Evolutionary conservation across 139 green algal species (phyloP).

Genomic region (Tetradesmus obliquus): DNA sequence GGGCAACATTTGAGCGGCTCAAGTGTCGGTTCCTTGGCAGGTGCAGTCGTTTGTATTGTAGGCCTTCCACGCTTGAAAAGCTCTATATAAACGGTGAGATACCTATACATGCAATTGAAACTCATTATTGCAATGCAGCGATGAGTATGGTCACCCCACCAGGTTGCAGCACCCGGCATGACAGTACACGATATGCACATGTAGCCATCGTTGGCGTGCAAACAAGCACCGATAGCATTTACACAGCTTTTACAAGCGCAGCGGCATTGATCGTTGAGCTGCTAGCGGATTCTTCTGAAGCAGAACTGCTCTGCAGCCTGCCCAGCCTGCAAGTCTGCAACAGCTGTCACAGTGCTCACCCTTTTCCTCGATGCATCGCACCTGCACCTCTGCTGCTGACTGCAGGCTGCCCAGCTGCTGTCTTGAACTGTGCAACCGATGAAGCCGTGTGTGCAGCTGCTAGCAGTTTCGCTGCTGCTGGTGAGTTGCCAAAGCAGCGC

Average conservation of each 20-base stretch:
- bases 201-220: too few relatives aligned
- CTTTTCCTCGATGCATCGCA: not conserved
- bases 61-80: too few relatives aligned
- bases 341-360: not conserved
- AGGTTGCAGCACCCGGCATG: not conserved
- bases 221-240: too few relatives aligned
- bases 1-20: not conserved
- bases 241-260: not conserved
- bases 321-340: not conserved
- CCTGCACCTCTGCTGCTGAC: not conserved
- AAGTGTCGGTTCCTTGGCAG: not conserved
- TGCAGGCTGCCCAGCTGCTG: not conserved
- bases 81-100: too few relatives aligned
- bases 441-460: not conserved
- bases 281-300: not conserved
- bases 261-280: not conserved
- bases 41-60: not conserved
- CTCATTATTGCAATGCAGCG: not conserved
- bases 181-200: not conserved
- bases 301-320: not conserved
- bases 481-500: not conserved
- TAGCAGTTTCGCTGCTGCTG: not conserved
- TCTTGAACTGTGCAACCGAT: not conserved
- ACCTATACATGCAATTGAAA: too few relatives aligned
- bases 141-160: not conserved